These are phyloP conservation scores for Heliosperma pusillum DNA, from an alignment of 148 eudicot species.

Conservation along the genomic window DNA sequence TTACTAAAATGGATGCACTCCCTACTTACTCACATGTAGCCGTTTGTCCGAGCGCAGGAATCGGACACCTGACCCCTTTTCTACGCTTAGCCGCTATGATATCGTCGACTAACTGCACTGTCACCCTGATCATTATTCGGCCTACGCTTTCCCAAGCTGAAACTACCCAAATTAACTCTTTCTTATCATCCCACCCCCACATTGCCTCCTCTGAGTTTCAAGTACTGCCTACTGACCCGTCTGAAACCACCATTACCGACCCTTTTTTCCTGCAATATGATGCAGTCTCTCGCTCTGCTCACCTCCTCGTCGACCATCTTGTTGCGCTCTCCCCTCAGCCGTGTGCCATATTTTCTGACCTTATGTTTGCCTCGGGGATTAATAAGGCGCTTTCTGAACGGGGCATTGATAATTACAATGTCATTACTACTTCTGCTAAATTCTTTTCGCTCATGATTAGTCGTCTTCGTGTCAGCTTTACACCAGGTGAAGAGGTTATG, in stretches of 20 bases:
- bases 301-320: conserved; percentile 28
- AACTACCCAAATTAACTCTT: conserved; percentile 24
- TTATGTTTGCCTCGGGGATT: conserved; percentile 29
- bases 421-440: conserved; percentile 34
- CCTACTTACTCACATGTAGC: conserved; percentile 13
- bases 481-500: conserved; percentile 11
- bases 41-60: conserved; percentile 36
- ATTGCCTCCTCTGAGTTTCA: conserved; percentile 21
- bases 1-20: neutral
- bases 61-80: conserved; percentile 36
- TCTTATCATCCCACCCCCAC: conserved; percentile 28
- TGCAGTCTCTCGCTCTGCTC: conserved; percentile 29
- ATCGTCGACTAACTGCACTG: neutral
- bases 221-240: neutral
- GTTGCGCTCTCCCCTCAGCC: conserved; percentile 22
- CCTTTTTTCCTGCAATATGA: conserved; percentile 32
- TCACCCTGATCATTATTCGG: conserved; percentile 26
- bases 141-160: conserved; percentile 25
- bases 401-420: conserved; percentile 20
- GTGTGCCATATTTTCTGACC: conserved; percentile 31
- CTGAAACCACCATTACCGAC: conserved; percentile 12
- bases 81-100: conserved; percentile 34
- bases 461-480: conserved; percentile 10
- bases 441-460: conserved; percentile 25
- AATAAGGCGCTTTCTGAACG: conserved; percentile 4